A percentile compares a stretch with the other conserved stretches of the same genome.
Evolutionary conservation across 768 basidiomycete genomes (phyloP).

Genomic region (Pleurotus pulmonarius): DNA sequence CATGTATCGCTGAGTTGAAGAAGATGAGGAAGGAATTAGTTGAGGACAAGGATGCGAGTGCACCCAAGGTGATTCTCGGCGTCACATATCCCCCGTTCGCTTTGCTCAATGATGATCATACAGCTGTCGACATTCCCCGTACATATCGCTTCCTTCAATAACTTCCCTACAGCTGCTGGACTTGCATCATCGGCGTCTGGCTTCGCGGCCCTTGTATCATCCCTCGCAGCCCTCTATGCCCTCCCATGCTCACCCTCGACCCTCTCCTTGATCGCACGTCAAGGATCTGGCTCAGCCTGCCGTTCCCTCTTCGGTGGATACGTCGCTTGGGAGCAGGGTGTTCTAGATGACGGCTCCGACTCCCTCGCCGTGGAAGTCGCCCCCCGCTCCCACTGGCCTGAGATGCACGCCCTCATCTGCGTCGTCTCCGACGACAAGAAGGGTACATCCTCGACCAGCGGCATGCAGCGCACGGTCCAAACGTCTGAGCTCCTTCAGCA

Average conservation of each 20-base stretch:
- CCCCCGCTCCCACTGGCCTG: conserved; percentile 84
- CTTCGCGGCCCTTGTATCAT: conserved; percentile 91
- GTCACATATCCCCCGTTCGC: too few species aligned
- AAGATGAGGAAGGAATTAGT: conserved; percentile 63
- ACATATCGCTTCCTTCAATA: conserved; percentile 94
- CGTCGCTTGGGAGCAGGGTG: conserved; percentile 91
- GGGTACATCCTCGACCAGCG: conserved; percentile 89
- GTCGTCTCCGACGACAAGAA: conserved; percentile 97
- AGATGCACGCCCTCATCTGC: conserved; percentile 95
- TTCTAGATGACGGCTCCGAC: conserved; percentile 66
- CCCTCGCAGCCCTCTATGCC: conserved; percentile 81
- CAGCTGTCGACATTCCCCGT: conserved; percentile 72
- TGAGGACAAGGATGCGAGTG: conserved; percentile 64
- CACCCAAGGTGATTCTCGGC: conserved; percentile 55
- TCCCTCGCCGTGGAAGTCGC: conserved; percentile 88
- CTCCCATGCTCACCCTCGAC: conserved; percentile 75
- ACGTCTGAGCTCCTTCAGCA: conserved; percentile 86
- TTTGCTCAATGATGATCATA: neutral
- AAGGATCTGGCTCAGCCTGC: conserved; percentile 97
- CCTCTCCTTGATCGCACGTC: conserved; percentile 92
- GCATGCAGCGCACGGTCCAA: conserved; percentile 97
- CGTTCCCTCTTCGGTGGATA: conserved; percentile 96
- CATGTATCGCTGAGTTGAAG: conserved; percentile 88
- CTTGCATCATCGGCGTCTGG: conserved; percentile 97
- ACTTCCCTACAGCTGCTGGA: conserved; percentile 98